Evolutionary conservation across 202 grass and related monocot species (phyloP), one percentile per base, ranked within the genome.

Genomic region (Cymbopogon flexuosus): DNA sequence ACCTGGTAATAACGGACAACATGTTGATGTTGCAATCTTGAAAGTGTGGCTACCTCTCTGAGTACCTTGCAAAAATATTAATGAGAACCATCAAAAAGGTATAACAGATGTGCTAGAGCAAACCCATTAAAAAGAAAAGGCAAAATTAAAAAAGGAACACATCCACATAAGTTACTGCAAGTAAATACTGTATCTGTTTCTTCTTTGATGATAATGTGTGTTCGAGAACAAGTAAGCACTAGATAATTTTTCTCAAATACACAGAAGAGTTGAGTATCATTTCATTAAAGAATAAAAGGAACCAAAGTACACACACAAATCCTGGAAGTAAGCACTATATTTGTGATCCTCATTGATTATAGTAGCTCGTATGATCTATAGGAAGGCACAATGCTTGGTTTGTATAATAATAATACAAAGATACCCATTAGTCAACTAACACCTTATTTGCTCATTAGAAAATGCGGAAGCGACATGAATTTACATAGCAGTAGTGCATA

Each of bases 1-100:
- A 97, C 92, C 87, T 97, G 95, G 79, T 97, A 94, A 76, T 97
- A 97, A 22, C 94, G 90, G 84, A 97, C 94, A 82, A 94, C 82
- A 94, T 97, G 94, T 68, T 97, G 89, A 89, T 97, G 94, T 65
- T 97, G 94, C 84, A 97, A 87, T 49, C 89, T 84, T 72, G 94
- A 87, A 72, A 97, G 88, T 68, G 94, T 94, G 39, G 91, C 91
- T 89, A 97, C 94, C 88, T 97, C 95, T 91, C 92, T 97, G 89
- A 93, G 76, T 71, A 94, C 84, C 80, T 92, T 89, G 76, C 60
- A 76, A 86, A 93, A 87, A 85, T 65, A 73, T 82, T 80, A 57
- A 86, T 92, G 51, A 81, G 81, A 87, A 45, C 88, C 70, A 82
- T 85, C 65, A 60, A 86, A 88, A 34, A 19, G 24, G 76, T 58